Conservation (phyloP, 1,284 basidiomycete species). For the Farysia itapuensis region DNA sequence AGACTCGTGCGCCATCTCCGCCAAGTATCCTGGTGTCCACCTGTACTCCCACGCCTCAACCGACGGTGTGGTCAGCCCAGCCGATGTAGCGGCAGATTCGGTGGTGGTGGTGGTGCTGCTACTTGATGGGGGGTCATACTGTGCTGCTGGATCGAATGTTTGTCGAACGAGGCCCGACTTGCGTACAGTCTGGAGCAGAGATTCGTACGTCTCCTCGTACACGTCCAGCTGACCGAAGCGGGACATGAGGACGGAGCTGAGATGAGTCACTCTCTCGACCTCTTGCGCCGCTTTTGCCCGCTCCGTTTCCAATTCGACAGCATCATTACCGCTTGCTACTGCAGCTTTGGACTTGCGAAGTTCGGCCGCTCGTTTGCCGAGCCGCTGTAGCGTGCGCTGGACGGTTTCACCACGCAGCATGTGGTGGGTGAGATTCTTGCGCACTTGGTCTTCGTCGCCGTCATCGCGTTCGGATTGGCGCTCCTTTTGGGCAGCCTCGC, state of each 20-base stretch:
- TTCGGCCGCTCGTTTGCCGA: slow-evolving; percentile 67
- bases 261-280: slow-evolving; percentile 47
- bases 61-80: not conserved
- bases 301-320: not conserved
- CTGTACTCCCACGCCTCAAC: slow-evolving; percentile 44
- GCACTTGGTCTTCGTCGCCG: slow-evolving; percentile 66
- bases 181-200: slow-evolving; percentile 43
- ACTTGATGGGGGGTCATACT: slow-evolving; percentile 5
- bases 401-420: slow-evolving; percentile 89
- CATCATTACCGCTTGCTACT: not conserved
- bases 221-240: slow-evolving; percentile 49
- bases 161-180: slow-evolving; percentile 44
- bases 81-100: not conserved
- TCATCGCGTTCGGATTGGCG: slow-evolving; percentile 73
- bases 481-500: slow-evolving; percentile 57
- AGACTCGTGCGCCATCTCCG: slow-evolving; percentile 27
- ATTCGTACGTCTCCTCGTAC: slow-evolving; percentile 55
- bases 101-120: not conserved
- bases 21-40: slow-evolving; percentile 53
- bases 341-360: slow-evolving; percentile 63
- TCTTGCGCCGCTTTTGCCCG: slow-evolving; percentile 9
- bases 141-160: slow-evolving; percentile 52
- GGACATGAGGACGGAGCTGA: slow-evolving; percentile 52
- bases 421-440: slow-evolving; percentile 63
- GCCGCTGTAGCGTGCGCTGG: slow-evolving; percentile 80